phyloP scores from a whole-genome alignment of 768 basidiomycete genomes.

The Lactarius deliciosus region DNA sequence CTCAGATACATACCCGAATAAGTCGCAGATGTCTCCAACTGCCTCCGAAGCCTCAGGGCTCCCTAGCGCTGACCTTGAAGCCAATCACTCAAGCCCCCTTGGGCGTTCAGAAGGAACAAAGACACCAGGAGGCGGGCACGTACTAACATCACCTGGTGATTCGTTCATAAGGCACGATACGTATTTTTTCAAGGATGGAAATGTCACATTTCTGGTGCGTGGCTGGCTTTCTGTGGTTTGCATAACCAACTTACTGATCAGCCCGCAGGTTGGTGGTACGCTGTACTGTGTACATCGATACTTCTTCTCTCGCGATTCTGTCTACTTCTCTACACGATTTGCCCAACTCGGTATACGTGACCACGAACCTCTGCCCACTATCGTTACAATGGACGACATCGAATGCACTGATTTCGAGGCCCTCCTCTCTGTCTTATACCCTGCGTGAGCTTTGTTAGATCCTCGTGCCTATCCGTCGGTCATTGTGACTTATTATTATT shows the following conservation, averaged over 20 bases:
- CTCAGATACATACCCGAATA: background rate
- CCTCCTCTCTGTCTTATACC: background rate
- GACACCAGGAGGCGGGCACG: background rate
- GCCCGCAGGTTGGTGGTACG: slow-evolving; percentile 10
- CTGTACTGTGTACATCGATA: slow-evolving; percentile 22
- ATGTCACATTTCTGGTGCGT: slow-evolving; percentile 24
- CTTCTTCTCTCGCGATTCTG: slow-evolving; percentile 23
- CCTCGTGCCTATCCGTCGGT: background rate
- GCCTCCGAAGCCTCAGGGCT: background rate
- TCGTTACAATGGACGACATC: background rate
- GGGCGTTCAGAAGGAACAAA: background rate
- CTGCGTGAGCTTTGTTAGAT: background rate
- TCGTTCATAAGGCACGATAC: slow-evolving; percentile 12
- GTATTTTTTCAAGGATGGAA: slow-evolving; percentile 26
- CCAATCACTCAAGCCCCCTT: background rate
- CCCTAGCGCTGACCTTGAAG: background rate
- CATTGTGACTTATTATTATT: background rate
- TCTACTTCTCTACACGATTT: slow-evolving; percentile 17
- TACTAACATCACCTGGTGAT: background rate
- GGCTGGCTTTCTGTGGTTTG: background rate
- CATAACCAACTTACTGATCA: background rate
- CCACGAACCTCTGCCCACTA: background rate
- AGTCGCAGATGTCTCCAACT: background rate
- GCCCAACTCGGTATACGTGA: background rate
- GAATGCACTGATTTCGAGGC: slow-evolving; percentile 25